Conservation (phyloP, 2,329 filamentous ascomycete species). For the Colletotrichum sp. region DNA sequence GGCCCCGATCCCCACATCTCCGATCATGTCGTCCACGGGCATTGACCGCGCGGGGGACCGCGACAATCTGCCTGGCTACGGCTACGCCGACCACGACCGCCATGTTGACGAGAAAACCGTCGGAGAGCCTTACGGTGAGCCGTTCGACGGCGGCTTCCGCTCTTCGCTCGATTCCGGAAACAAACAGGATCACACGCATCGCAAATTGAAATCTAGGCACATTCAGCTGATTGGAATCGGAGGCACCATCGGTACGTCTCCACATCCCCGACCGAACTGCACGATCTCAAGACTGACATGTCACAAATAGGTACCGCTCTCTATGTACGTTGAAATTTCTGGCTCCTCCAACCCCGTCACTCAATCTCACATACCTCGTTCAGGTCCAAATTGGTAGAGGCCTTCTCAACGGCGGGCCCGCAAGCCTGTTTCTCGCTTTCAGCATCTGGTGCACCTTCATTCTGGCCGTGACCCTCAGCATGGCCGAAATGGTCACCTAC, state of each 20-base stretch:
- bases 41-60: constrained; percentile 20
- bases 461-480: constrained; percentile 62
- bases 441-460: constrained; percentile 67
- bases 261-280: constrained; percentile 48
- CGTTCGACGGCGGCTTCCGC: constrained; percentile 3
- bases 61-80: constrained; percentile 2
- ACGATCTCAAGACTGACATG: neutral
- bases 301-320: constrained; percentile 6
- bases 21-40: constrained; percentile 26
- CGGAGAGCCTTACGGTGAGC: constrained; percentile 2
- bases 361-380: constrained; percentile 23
- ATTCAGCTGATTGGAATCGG: constrained; percentile 68
- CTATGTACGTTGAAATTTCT: constrained; percentile 3
- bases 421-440: constrained; percentile 63
- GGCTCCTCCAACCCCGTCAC: neutral
- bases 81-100: neutral
- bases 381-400: constrained; percentile 61
- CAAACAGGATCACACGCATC: constrained; percentile 50
- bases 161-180: constrained; percentile 8
- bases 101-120: constrained; percentile 10
- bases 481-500: constrained; percentile 80
- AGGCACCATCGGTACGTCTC: constrained; percentile 67
- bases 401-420: constrained; percentile 64
- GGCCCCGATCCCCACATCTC: neutral
- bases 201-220: constrained; percentile 59